Percentiles rank a stretch among this genome's conserved stretches.
Conservation (phyloP, 345 rosid species). For the Mallotus nudiflorus region DNA sequence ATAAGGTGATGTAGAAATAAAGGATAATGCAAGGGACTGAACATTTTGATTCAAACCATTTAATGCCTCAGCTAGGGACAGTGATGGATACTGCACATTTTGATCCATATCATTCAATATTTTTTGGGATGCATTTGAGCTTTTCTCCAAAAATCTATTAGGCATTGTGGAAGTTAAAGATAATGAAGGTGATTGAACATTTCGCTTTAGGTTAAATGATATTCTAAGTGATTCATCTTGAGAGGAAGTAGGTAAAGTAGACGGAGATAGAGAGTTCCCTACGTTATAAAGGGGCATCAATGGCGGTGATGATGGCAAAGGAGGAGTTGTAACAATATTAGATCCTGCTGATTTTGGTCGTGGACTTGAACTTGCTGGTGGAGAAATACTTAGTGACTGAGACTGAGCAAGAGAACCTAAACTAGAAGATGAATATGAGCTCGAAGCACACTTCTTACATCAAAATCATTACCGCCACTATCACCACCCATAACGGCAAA, state of each 20-base stretch:
- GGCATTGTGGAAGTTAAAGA: conserved; percentile 17
- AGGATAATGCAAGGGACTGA: conserved; percentile 15
- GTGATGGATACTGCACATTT: not conserved
- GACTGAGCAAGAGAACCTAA: conserved; percentile 79
- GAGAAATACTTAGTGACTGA: conserved; percentile 74
- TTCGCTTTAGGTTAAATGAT: conserved; percentile 23
- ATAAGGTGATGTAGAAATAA: conserved; percentile 13
- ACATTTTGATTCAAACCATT: conserved; percentile 4
- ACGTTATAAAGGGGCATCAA: not conserved
- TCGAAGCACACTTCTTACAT: conserved; percentile 47
- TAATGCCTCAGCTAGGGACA: conserved; percentile 22
- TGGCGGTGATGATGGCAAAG: conserved; percentile 42
- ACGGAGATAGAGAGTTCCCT: not conserved
- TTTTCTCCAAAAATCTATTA: too few relatives aligned
- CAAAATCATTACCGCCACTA: conserved; percentile 37
- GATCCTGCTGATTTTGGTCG: conserved; percentile 52
- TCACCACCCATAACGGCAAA: conserved; percentile 36
- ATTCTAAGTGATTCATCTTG: conserved; percentile 28
- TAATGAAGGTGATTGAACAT: conserved; percentile 14
- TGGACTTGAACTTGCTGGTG: conserved; percentile 67
- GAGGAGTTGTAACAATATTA: not conserved
- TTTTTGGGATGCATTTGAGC: conserved; percentile 6
- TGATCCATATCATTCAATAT: conserved; percentile 11
- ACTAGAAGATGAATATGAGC: conserved; percentile 66
- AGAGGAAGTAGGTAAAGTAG: conserved; percentile 17